Percentiles rank a stretch among this genome's conserved stretches.
These are phyloP conservation scores for Crithidia expoeki DNA, from an alignment of 208 protist genomes.

Conservation along the genomic window DNA sequence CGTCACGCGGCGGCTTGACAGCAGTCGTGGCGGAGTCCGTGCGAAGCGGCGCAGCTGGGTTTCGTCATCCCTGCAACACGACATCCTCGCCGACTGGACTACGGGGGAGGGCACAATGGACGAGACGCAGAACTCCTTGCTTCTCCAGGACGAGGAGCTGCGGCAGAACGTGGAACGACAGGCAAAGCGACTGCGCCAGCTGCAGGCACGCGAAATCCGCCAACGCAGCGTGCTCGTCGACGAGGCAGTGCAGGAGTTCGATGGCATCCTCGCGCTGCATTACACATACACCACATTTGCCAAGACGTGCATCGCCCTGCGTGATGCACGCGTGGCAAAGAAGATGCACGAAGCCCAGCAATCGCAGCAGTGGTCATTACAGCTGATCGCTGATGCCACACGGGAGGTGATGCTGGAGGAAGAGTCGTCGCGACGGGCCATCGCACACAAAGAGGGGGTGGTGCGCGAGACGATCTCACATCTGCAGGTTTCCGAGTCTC, in stretches of 20 bases:
- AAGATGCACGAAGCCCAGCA: background rate
- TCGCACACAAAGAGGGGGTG: constrained; percentile 21
- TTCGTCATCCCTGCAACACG: background rate
- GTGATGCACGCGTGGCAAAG: background rate
- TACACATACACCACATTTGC: constrained; percentile 12
- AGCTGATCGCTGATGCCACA: constrained; percentile 26
- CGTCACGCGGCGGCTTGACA: background rate
- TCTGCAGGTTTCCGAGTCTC: constrained; percentile 27
- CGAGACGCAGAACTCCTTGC: background rate
- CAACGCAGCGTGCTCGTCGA: constrained; percentile 24
- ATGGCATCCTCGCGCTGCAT: constrained; percentile 10
- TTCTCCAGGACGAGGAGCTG: constrained; percentile 6
- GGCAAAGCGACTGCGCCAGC: constrained; percentile 21
- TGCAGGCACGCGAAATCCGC: constrained; percentile 28
- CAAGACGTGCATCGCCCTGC: constrained; percentile 13
- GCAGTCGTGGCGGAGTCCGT: background rate
- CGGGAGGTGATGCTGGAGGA: constrained; percentile 23
- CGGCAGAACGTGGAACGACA: constrained; percentile 17
- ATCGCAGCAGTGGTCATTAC: constrained; percentile 29
- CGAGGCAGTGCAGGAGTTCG: constrained; percentile 20
- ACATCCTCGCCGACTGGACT: constrained; percentile 4
- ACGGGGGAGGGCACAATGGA: background rate
- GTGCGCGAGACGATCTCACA: constrained; percentile 30
- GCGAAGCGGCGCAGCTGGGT: background rate
- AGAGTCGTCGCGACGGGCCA: background rate